Evolutionary conservation across 306 rosid species (phyloP), one percentile per base, ranked within the genome.

Genomic region (Ormosia emarginata): DNA sequence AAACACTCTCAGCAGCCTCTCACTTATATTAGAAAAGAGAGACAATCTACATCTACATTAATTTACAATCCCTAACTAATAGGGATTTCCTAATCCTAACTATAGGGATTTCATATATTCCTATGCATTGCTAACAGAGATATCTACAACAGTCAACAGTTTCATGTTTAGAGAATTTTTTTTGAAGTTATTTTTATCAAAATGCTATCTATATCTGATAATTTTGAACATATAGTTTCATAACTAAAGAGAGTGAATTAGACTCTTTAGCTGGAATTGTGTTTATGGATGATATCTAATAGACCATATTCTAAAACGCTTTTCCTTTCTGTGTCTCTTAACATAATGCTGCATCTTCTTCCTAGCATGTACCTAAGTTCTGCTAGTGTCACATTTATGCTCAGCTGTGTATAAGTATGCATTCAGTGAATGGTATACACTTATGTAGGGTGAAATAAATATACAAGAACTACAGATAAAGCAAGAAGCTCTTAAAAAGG

Each of bases 401-500:
- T 50, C n/a, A 36, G 17, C 32, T 76, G 57, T 71, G 15, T 77
- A 39, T 18, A 57, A 66, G 30, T 66, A 10, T 77, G 50, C 56
- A 62, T 59, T 86, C 17, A 78, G 57, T 58, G 74, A 80, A 75
- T 89, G 47, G 34, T 57, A 66, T 49, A 79, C 67, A 8, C 83
- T 79, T 84, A 41, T 80, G 72, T 53, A 95, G 99, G 95, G 90
- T 76, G 97, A 89, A 57, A 50, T 80, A 62, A 69, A 75, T 82
- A 8, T 74, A 40, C 85, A 84, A 59, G 80, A 85, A 50, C 77
- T 76, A 53, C 87, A 80, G 30, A 59, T 70, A 58, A 86, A 87
- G 80, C 87, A 78, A 57, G 84, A 68, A 44, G 80, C 52, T 40
- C 70, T 71, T 80, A 77, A 71, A 61, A 89, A 89, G 81, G 87